phyloP scores from a whole-genome alignment of 2,329 filamentous ascomycete species.

The Stagonosporopsis tanaceti region DNA sequence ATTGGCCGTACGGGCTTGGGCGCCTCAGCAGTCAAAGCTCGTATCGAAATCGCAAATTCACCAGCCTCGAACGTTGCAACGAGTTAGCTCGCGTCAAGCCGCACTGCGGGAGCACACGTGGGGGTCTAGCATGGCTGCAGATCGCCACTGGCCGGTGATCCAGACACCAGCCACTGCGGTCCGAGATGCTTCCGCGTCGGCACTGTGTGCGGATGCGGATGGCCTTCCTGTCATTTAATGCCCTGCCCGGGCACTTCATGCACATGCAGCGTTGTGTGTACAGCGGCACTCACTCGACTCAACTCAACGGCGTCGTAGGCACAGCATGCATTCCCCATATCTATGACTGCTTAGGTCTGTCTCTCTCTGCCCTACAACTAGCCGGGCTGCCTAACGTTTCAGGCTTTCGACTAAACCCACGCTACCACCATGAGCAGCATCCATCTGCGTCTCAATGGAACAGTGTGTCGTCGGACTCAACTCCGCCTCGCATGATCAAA shows the following conservation, averaged over 20 bases:
- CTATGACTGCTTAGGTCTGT: background rate
- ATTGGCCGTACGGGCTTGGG: background rate
- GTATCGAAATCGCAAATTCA: background rate
- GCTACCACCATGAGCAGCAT: background rate
- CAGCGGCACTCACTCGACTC: background rate
- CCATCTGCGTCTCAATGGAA: background rate
- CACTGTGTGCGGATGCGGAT: background rate
- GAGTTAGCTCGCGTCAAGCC: constrained; percentile 2
- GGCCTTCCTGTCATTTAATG: background rate
- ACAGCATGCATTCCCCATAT: background rate
- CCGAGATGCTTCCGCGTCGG: background rate
- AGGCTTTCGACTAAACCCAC: constrained; percentile 5
- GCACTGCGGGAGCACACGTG: constrained; percentile 17
- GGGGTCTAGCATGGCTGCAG: background rate
- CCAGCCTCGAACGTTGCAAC: background rate
- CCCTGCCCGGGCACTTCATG: background rate
- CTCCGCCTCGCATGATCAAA: constrained; percentile 8
- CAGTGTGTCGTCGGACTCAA: constrained; percentile 6
- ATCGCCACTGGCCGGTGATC: background rate
- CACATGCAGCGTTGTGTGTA: background rate
- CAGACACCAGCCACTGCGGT: background rate
- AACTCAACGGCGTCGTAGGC: too few species aligned
- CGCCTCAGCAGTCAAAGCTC: background rate
- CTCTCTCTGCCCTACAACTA: background rate
- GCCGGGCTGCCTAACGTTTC: constrained; percentile 7